These are phyloP conservation scores for Pestalotiopsis sp. DNA, from an alignment of 2,329 filamentous ascomycete species.

Conservation along the genomic window DNA sequence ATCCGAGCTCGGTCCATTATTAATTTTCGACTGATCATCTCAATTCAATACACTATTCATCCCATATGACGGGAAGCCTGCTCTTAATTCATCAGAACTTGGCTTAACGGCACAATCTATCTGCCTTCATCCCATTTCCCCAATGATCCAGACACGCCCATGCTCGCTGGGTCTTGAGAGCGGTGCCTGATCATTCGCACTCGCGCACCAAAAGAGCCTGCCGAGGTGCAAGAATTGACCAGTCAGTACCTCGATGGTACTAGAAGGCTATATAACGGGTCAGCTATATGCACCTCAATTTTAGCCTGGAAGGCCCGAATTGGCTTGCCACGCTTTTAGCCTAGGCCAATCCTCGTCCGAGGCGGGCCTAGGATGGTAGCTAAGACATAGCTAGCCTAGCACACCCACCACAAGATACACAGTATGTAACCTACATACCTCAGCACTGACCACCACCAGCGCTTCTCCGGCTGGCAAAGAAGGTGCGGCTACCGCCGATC, in stretches of 20 bases:
- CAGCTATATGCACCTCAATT: conserved; percentile 10
- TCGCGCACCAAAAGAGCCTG: not conserved
- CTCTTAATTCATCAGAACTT: not conserved
- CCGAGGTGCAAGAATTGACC: not conserved
- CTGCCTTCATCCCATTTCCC: not conserved
- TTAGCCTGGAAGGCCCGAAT: conserved; percentile 13
- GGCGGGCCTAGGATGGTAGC: not conserved
- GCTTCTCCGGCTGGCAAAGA: conserved; percentile 1
- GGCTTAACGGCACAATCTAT: not conserved
- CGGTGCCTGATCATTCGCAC: not conserved
- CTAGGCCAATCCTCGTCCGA: conserved; percentile 2
- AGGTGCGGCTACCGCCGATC: conserved; percentile 12
- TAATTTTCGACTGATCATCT: not conserved
- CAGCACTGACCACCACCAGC: not conserved
- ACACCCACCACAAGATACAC: not conserved
- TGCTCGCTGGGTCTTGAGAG: not conserved
- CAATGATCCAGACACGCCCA: not conserved
- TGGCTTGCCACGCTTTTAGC: conserved; percentile 4
- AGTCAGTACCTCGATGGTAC: not conserved
- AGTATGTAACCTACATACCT: not conserved
- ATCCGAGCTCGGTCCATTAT: not conserved
- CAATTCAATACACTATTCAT: not conserved
- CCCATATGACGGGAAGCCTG: not conserved
- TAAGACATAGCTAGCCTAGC: not conserved
- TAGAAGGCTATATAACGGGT: conserved; percentile 6